Evolutionary conservation across 106 monocot species (phyloP).

Genomic region (Dactylorhiza incarnata): DNA sequence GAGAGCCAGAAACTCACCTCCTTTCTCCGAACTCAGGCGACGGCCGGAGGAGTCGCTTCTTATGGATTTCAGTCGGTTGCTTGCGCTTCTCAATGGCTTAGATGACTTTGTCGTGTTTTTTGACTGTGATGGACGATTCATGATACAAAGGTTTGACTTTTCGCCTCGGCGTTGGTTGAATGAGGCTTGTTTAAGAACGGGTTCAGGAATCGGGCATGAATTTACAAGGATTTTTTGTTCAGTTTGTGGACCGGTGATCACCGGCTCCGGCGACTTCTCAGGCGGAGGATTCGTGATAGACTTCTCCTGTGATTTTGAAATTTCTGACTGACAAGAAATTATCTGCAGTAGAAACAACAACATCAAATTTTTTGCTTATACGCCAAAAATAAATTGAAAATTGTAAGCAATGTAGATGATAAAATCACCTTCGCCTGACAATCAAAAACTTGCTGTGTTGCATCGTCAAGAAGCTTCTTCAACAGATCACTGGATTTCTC

Average conservation of each 20-base stretch:
- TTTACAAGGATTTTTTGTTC: not conserved
- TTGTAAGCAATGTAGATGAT: too few species aligned
- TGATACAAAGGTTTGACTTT: not conserved
- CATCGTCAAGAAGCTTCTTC: too few species aligned
- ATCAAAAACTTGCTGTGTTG: too few species aligned
- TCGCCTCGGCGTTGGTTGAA: not conserved
- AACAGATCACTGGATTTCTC: too few species aligned
- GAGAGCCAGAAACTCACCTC: constrained; percentile 1
- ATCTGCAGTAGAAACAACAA: not conserved
- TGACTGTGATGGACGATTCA: not conserved
- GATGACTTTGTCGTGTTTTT: not conserved
- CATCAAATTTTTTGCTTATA: too few species aligned
- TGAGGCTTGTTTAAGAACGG: not conserved
- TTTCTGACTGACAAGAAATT: not conserved
- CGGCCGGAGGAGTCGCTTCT: not conserved
- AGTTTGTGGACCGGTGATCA: not conserved
- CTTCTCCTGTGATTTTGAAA: not conserved
- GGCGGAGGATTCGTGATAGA: not conserved
- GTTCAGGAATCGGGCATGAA: not conserved
- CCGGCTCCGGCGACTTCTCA: not conserved
- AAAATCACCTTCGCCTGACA: too few species aligned
- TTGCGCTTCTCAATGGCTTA: not conserved
- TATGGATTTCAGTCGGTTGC: too few species aligned
- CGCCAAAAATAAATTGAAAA: too few species aligned
- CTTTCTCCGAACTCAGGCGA: not conserved